These are phyloP conservation scores for Pulveroboletus sp. DNA, from an alignment of 768 basidiomycete genomes.

Conservation along the genomic window DNA sequence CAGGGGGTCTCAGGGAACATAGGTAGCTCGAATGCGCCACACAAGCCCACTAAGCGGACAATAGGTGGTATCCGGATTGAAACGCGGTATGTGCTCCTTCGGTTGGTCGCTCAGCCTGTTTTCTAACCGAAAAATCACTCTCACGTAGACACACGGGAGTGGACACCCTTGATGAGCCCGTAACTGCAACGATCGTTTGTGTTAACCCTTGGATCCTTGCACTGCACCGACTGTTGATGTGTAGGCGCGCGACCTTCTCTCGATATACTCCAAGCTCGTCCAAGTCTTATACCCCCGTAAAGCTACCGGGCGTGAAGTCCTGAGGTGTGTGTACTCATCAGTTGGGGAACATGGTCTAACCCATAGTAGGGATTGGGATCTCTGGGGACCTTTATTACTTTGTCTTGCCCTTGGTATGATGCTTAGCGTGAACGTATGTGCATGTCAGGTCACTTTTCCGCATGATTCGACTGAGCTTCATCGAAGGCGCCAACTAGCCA, in stretches of 20 bases:
- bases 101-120: neutral
- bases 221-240: conserved; percentile 7
- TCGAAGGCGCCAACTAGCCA: conserved; percentile 76
- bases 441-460: neutral
- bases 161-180: conserved; percentile 90
- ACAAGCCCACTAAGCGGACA: conserved; percentile 51
- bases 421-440: conserved; percentile 74
- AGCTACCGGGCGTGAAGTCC: conserved; percentile 69
- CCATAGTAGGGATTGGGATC: conserved; percentile 82
- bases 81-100: conserved; percentile 57
- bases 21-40: conserved; percentile 43
- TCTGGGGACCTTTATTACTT: conserved; percentile 92
- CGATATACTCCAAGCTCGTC: conserved; percentile 87
- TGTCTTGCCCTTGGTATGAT: conserved; percentile 77
- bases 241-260: conserved; percentile 82
- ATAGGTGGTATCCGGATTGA: conserved; percentile 88
- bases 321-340: conserved; percentile 46
- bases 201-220: conserved; percentile 1
- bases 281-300: conserved; percentile 90
- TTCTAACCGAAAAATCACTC: neutral
- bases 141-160: conserved; percentile 58
- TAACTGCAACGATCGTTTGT: conserved; percentile 82
- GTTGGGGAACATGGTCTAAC: conserved; percentile 3
- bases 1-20: conserved; percentile 67
- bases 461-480: neutral